Evolutionary conservation across 805 yeast genomes (phyloP), one percentile per base, ranked within the genome.

Genomic region (Clavispora santaluciae): DNA sequence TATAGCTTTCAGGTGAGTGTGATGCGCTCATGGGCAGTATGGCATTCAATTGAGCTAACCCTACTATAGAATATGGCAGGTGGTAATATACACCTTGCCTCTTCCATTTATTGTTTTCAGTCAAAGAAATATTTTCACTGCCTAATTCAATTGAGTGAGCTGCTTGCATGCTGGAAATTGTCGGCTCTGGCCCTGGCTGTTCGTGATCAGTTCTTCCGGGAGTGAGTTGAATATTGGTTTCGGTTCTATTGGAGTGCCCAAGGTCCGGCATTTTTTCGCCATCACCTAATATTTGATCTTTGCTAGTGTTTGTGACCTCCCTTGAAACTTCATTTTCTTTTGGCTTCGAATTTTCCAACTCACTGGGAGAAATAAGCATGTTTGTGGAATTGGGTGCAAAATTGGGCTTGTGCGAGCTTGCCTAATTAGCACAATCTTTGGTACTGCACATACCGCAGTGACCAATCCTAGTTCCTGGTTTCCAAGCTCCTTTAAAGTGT

Each of bases 301-400:
- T n/a, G n/a, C n/a, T n/a, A n/a, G n/a, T n/a, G n/a, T n/a, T n/a
- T n/a, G n/a, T n/a, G n/a, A n/a, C n/a, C n/a, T n/a, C n/a, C n/a
- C n/a, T 4, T 2, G 6, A 8, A 6, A 2, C 6, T 10, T 13
- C 2, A 16, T 28, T 7, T 16, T 28, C 6, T 8, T 6, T 20
- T 4, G 31, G 31, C 15, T 20, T 22, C 5, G 37, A 35, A 15
- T 35, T n/a, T 5, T 35, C 37, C 29, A 35, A 35, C 25, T 35
- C 37, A 8, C 22, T 23, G 17, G 20, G 22, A 7, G 37, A 35
- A 35, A 35, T 24, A 23, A 30, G 37, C 37, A 35, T 35, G 28
- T 15, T 35, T 24, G 25, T n/a, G 34, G 15, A 16, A 15, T 9
- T 31, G 34, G 34, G 34, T 31, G 34, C 34, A 31, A 31, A 31